phyloP scores from a whole-genome alignment of 257 asterid genomes.

The Solanum etuberosum region DNA sequence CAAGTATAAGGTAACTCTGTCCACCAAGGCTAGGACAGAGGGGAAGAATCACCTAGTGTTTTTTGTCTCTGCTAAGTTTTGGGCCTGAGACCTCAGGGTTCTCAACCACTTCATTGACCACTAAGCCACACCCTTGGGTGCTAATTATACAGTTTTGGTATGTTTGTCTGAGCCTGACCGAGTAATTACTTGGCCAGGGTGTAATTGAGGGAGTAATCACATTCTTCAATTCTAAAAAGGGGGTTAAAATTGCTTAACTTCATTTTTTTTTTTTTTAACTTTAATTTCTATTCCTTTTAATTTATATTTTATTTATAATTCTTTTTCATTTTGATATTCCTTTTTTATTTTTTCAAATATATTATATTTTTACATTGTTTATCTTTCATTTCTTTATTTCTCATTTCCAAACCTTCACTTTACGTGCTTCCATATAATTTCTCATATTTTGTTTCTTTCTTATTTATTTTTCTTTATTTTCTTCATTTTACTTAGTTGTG shows the following conservation, averaged over 20 bases:
- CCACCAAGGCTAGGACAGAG: background rate
- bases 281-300: background rate
- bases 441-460: background rate
- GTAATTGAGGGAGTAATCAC: background rate
- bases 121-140: background rate
- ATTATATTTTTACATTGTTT: background rate
- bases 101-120: background rate
- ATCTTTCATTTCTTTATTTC: background rate
- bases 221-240: background rate
- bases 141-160: background rate
- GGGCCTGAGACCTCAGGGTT: background rate
- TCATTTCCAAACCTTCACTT: background rate
- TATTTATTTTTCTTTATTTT: background rate
- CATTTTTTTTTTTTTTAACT: background rate
- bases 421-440: background rate
- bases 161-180: background rate
- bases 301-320: background rate
- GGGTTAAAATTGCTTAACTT: background rate
- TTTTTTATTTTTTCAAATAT: background rate
- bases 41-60: background rate
- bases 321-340: background rate
- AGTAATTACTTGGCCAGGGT: background rate
- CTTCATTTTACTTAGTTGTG: background rate
- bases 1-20: background rate
- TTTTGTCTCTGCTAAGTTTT: background rate